Base-by-base conservation (phyloP, 2,329 filamentous ascomycete genomes). In the Penicillium sp. region DNA sequence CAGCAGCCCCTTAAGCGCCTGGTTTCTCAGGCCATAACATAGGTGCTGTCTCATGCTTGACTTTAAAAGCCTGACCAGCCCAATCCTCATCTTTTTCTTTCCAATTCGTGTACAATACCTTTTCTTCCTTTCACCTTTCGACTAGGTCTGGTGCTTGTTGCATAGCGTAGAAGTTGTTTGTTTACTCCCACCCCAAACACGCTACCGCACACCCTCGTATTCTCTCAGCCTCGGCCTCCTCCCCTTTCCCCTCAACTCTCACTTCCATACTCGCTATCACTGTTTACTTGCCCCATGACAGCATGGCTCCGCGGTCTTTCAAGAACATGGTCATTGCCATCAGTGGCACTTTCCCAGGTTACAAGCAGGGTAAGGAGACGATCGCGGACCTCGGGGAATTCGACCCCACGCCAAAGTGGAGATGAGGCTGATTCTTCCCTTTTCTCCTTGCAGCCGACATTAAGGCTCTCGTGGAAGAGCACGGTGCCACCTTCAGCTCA, bases 311-410 rank as follows among this genome's bases (percentile, higher is more conserved):
- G 2, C 31, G 53, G n/a, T 52, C 62, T 14, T 73, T 77, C 46
- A 72, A 73, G 49, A 62, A 69, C 0, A 53, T 69, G 7, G 62
- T 76, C 6, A 77, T 91, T 46, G 83, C 82, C 22, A 70, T 89
- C 27, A 87, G 84, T 57, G 88, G 88, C 60, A 83, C 82, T 5
- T 87, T 90, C 64, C 75, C 81, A 1, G 77, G 78, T 6, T 73
- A 78, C 27, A 83, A 80, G 3, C 86, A 90, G 64, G 70, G 77
- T 78, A 65, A 62, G 67, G 55, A 35, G 27, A 35, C 24, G 35
- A 46, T 18, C 55, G 39, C 40, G 33, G 37, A 51, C 19, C 41
- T 50, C 33, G 40, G 53, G 39, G 13, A 16, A 46, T 49, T 39
- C 19, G 22, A 35, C 37, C 43, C 54, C 57, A 56, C 61, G 41